A percentile compares a stretch with the other conserved stretches of the same genome.
Evolutionary conservation across 179 eudicot species (phyloP).

Genomic region (Patellifolia procumbens): DNA sequence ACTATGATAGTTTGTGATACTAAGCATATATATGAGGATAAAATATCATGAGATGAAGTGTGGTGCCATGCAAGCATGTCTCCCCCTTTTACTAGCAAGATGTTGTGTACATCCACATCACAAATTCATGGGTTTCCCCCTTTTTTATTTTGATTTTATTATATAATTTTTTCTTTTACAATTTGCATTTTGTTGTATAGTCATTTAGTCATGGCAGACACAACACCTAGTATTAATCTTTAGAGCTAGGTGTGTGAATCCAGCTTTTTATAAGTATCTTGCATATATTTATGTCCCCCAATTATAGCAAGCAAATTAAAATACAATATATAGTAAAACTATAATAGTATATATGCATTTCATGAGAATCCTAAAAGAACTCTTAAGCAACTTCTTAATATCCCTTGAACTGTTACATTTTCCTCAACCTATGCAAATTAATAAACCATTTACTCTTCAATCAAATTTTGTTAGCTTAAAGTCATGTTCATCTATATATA

Average conservation of each 20-base stretch:
- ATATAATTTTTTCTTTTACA: not conserved
- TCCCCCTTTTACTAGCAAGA: conserved; percentile 16
- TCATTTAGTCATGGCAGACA: conserved; percentile 5
- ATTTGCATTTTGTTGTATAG: not conserved
- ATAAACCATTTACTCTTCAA: too few species aligned
- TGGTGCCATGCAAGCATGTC: conserved; percentile 32
- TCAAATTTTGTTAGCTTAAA: too few species aligned
- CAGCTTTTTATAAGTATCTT: not conserved
- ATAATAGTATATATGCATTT: too few species aligned
- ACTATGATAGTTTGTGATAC: not conserved
- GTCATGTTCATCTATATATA: too few species aligned
- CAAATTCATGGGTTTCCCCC: not conserved
- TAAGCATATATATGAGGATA: not conserved
- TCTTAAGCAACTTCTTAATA: too few species aligned
- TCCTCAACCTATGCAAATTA: too few species aligned
- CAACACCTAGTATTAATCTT: not conserved
- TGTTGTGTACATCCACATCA: conserved; percentile 25
- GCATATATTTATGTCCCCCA: too few species aligned
- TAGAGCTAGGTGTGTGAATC: not conserved
- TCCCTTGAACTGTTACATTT: too few species aligned
- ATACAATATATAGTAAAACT: too few species aligned
- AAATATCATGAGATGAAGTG: conserved; percentile 7
- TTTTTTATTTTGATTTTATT: not conserved
- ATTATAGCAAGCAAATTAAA: too few species aligned
- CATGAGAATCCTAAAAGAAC: too few species aligned